Evolutionary conservation across 164 flowering plant genomes (phyloP).

Genomic region (Macadamia integrifolia): DNA sequence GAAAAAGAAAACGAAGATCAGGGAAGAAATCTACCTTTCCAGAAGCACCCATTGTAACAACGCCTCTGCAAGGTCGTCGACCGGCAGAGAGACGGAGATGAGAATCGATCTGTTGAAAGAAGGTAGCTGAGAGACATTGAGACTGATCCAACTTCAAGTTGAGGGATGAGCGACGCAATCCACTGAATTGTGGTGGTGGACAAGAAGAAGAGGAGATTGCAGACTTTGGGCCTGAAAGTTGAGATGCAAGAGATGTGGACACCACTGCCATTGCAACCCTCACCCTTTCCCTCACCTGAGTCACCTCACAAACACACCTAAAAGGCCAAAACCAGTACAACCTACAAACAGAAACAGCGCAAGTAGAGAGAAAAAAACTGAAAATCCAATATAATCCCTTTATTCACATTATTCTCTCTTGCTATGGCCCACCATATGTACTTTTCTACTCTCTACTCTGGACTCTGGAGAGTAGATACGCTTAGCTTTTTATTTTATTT

Average conservation of each 20-base stretch:
- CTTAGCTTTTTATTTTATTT: too few relatives aligned
- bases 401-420: too few relatives aligned
- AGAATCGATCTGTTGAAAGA: slow-evolving; percentile 37
- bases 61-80: slow-evolving; percentile 31
- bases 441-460: too few relatives aligned
- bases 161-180: slow-evolving; percentile 38
- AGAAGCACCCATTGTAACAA: slow-evolving; percentile 80
- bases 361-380: too few relatives aligned
- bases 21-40: slow-evolving; percentile 50
- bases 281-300: too few relatives aligned
- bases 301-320: too few relatives aligned
- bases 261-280: slow-evolving; percentile 48
- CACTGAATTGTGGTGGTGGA: slow-evolving; percentile 29
- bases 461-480: too few relatives aligned
- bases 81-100: slow-evolving; percentile 44
- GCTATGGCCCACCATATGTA: too few relatives aligned
- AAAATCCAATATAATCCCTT: too few relatives aligned
- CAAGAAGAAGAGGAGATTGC: slow-evolving; percentile 8
- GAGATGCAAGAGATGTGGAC: slow-evolving; percentile 54
- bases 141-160: slow-evolving; percentile 31
- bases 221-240: slow-evolving; percentile 31
- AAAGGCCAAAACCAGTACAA: too few relatives aligned
- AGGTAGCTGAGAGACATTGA: slow-evolving; percentile 23
- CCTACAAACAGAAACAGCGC: too few relatives aligned
- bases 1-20: too few relatives aligned